Base-by-base conservation (phyloP, 176 grass and related monocot genomes). In the Poa annua region DNA sequence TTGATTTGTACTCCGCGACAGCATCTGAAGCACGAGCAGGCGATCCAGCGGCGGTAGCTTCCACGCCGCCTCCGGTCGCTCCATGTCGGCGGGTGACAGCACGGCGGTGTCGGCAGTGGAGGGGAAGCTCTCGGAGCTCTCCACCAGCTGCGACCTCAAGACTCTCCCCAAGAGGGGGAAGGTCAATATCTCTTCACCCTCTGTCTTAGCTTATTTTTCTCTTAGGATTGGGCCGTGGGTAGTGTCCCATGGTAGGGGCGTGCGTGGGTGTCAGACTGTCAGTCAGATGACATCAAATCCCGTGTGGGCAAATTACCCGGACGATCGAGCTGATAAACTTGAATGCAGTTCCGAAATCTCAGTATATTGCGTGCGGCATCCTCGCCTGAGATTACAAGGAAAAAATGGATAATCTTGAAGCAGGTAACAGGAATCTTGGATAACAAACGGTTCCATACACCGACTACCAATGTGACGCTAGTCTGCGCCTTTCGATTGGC, bases 31-130 rank as follows among this genome's bases (percentile, higher is more conserved):
- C 25, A 34, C 62, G 10, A 8, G 8, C 56, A 20, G 67, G 67
- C 22, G 70, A 48, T 73, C 70, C 45, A 9, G 41, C n/a, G 41
- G 68, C n/a, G 12, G 68, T 0, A 24, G 1, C 68, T 25, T 71
- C 41, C 11, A 15, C 22, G 44, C 15, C 52, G 8, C 41, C 50
- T 44, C 17, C 49, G 22, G 70, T 20, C 39, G 50, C 13, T 76
- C 44, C 70, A 89, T 81, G 87, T 83, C 88, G 71, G 88, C 57
- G 25, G 29, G 71, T 11, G 63, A 24, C 22, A 21, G 70, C 41
- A 33, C 77, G 47, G 38, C 87, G 25, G 75, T 78, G 75, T n/a
- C 67, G 26, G 78, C 65, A 48, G 66, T 44, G 6, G 66, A 59
- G 51, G 71, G 71, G 45, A 89, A 81, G 44, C 13, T 52, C 0